Evolutionary conservation across 257 asterid genomes (phyloP), one percentile per base, ranked within the genome.

Genomic region (Nicotiana benthamiana): DNA sequence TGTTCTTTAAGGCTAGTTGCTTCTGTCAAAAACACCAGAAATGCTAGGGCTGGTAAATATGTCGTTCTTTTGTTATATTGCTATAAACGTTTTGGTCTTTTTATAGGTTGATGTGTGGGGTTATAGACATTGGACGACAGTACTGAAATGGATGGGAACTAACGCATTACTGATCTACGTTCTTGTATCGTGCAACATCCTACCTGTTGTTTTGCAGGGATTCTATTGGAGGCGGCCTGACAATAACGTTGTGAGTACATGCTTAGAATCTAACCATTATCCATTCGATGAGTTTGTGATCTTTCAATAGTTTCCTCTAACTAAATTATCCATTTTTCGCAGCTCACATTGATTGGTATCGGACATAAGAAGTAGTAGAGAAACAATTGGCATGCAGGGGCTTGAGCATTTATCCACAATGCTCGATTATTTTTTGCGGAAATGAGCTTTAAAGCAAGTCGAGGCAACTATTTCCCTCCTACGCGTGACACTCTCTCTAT

Each of bases 61-160:
- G 27, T 54, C 66, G 4, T 51, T 51, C 53, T 24, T 24, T 43
- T 5, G 40, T 54, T 32, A 57, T 51, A 32, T 54, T 12, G 68
- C 66, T 60, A n/a, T n/a, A 20, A 77, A 75, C 17, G 9, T 12
- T 53, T 10, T 18, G 53, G 46, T 75, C 12, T 43, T 67, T 3
- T 40, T 83, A 75, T 86, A 91, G 95, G 91, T 91, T 32, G 95
- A 91, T 57, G 86, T 87, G 78, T 85, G 82, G 60, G 91, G 90
- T 51, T 88, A 77, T 75, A 87, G 87, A 52, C 91, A 87, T 79
- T 84, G 80, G 34, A 82, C 87, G 2, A 20, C 28, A 53, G 80
- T 84, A 65, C 87, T 91, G 11, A 86, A 91, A 82, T 89, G 95
- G 95, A 86, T 91, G 83, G 95, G 95, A 54, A 89, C 18, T 85